Base-by-base conservation (phyloP, 164 flowering plant species). In the Umbellularia californica region DNA sequence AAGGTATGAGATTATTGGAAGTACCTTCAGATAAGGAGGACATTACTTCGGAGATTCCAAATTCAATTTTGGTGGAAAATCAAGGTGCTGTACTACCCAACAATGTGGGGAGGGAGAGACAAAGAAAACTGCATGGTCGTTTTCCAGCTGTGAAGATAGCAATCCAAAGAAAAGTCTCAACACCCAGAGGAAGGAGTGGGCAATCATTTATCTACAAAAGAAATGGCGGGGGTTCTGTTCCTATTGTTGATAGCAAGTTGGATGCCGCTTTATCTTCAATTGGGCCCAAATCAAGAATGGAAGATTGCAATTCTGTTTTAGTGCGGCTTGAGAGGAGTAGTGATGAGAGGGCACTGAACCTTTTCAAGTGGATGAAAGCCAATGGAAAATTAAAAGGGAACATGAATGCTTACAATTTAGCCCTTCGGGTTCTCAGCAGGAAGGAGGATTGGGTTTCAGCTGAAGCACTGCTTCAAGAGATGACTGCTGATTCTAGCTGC, bases 321-420 rank as follows among this genome's bases (percentile, higher is more conserved):
- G 86, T 83, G 72, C 78, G 77, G 72, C 87, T 92, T 9, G 97
- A 90, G 81, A 81, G 69, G 47, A 47, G 72, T 79, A 81, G 77
- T 74, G 90, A 86, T 58, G 74, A 47, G 12, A 83, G 85, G 73
- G 78, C 90, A 5, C 13, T 90, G 79, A 75, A 23, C 2, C 90
- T 94, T 72, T 94, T 90, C 70, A 85, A 84, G 73, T 91, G 93
- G 97, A 94, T 92, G 98, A 85, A 82, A 70, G 80, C 68, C 12
- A 88, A 87, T 76, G 93, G 91, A 70, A 90, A 88, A 79, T 77
- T 92, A 83, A 81, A 81, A 64, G 78, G 79, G 19, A 94, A 92
- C 81, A 50, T 79, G 27, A 68, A 55, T 58, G 97, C 91, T 68
- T 90, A 87, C 75, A 90, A 85, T 78, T 78, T 86, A 62, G 87